phyloP scores from a whole-genome alignment of 1,284 basidiomycete genomes.

The Stereum hirsutum region DNA sequence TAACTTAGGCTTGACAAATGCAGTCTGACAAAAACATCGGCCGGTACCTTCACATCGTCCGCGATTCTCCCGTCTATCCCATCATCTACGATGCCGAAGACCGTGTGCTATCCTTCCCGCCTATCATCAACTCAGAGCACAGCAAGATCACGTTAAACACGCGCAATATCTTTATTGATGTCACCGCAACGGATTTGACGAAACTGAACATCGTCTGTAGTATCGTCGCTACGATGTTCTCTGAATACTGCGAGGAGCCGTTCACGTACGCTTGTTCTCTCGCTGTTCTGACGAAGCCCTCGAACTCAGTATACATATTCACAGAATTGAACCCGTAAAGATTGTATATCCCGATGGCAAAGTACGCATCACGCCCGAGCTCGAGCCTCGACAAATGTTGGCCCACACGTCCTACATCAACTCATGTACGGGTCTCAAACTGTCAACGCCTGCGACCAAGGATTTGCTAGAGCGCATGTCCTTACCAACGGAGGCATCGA shows the following conservation, averaged over 20 bases:
- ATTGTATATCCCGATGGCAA: conserved; percentile 75
- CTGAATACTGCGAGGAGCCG: conserved; percentile 89
- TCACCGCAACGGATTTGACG: conserved; percentile 96
- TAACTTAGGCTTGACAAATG: no score
- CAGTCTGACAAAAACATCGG: conserved; percentile 89
- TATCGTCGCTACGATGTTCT: conserved; percentile 94
- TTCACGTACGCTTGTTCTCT: conserved; percentile 60
- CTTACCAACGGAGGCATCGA: conserved; percentile 41
- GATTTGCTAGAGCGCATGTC: conserved; percentile 74
- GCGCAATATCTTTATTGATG: conserved; percentile 92
- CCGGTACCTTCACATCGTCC: conserved; percentile 88
- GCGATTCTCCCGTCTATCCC: conserved; percentile 93
- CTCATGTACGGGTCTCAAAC: conserved; percentile 82
- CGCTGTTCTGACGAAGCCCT: no score
- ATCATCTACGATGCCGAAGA: conserved; percentile 92
- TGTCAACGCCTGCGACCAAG: conserved; percentile 53
- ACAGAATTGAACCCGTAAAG: conserved; percentile 87
- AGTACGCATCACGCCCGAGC: conserved; percentile 72
- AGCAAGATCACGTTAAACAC: conserved; percentile 97
- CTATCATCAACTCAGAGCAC: conserved; percentile 96
- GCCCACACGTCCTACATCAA: conserved; percentile 91
- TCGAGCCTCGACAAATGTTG: conserved; percentile 64
- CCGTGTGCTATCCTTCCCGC: conserved; percentile 92
- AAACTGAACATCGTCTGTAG: conserved; percentile 95
- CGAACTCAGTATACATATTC: background rate